Conservation (phyloP, 441 rosid species). For the Kokia cookei region DNA sequence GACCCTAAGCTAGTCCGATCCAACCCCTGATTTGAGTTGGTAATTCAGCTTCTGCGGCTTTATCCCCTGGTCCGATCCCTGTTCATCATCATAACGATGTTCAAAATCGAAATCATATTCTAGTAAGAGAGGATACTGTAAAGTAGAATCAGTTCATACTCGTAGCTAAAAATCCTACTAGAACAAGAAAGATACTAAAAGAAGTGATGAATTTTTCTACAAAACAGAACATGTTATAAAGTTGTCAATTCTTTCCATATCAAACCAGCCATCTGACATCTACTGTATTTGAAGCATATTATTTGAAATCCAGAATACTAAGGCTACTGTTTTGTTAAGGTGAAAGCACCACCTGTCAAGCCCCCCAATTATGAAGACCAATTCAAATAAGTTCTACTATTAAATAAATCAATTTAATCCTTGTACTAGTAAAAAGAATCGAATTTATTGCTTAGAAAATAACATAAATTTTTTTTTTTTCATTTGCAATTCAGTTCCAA, state of each 20-base stretch:
- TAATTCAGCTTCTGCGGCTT: not conserved
- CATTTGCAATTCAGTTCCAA: too few relatives aligned
- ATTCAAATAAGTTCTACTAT: too few relatives aligned
- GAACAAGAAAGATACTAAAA: not conserved
- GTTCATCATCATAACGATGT: not conserved
- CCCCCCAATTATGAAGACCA: too few relatives aligned
- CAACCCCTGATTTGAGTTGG: not conserved
- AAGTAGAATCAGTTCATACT: not conserved
- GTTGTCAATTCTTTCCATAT: not conserved
- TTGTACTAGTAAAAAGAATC: too few relatives aligned
- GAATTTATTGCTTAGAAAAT: too few relatives aligned
- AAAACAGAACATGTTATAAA: not conserved
- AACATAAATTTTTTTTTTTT: too few relatives aligned
- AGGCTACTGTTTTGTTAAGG: not conserved
- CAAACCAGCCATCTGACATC: not conserved
- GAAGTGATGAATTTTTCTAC: not conserved
- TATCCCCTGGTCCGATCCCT: not conserved
- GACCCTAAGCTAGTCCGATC: not conserved
- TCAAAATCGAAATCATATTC: not conserved
- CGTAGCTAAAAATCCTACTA: not conserved
- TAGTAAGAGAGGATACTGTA: not conserved
- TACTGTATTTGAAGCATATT: not conserved
- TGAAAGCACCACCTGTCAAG: too few relatives aligned
- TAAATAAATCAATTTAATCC: too few relatives aligned
- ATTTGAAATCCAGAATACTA: not conserved